Evolutionary conservation across 2,329 filamentous ascomycete species (phyloP), one percentile per base, ranked within the genome.

Genomic region (Neonectria neomacrospora): DNA sequence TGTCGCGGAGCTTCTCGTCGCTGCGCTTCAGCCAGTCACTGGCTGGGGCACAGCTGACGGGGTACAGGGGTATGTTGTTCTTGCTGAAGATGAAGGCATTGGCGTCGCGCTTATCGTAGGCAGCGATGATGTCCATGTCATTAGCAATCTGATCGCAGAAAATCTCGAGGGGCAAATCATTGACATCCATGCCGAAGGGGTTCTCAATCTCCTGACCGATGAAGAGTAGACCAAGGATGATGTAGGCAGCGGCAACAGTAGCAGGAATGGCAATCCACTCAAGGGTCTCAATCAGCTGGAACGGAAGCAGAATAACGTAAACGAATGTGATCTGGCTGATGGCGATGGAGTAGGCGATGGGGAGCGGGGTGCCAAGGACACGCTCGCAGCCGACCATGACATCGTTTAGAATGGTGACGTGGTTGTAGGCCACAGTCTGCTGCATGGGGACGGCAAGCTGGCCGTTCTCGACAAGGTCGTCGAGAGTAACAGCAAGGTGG

Each of bases 301-400:
- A 96, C 6, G 93, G 93, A 1, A 96, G 85, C 32, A 93, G 84
- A 70, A 93, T 80, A 56, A 96, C 89, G 79, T 96, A 96, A 54
- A 94, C 86, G 88, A 91, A 94, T 32, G 93, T 93, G 74, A 96
- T 95, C 76, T 96, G 93, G 20, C 90, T 89, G 76, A 96, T 94
- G 71, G 92, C 88, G 71, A 96, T 96, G 68, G 87, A 88, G 81
- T 96, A 96, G 50, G 92, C 93, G 59, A 93, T 86, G 2, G 93
- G 93, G 0, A 96, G 85, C 1, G 93, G 93, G 0, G 93, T 96
- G 76, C 90, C 91, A 32, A 95, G 86, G 20, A 96, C 89, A 66
- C 93, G 90, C 74, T 96, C 92, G 51, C 89, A 89, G 62, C 90
- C 89, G 16, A 87, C 87, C 69, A 93, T 82, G 59, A 90, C 86